Conservation (phyloP, 1,139 yeast genomes). For the Debaryomycetaceae sp. region DNA sequence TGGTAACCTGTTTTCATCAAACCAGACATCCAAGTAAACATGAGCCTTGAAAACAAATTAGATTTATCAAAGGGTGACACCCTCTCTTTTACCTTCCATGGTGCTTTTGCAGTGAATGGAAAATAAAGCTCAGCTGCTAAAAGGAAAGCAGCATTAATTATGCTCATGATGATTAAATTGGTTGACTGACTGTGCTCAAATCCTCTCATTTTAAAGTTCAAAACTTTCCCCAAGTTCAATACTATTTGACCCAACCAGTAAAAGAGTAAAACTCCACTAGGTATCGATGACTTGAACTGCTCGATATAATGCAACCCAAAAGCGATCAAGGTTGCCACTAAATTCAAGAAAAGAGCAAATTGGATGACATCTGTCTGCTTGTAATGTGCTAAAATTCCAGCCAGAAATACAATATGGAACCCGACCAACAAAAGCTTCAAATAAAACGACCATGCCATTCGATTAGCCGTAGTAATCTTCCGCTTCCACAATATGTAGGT, state of each 20-base stretch:
- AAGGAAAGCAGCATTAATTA: conserved; percentile 49
- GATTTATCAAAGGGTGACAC: conserved; percentile 72
- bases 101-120: conserved; percentile 41
- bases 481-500: conserved; percentile 32
- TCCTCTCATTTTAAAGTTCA: conserved; percentile 50
- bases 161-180: conserved; percentile 44
- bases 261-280: conserved; percentile 67
- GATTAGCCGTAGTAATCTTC: conserved; percentile 29
- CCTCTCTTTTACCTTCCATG: conserved; percentile 39
- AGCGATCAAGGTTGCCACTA: conserved; percentile 48
- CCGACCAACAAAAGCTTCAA: conserved; percentile 40
- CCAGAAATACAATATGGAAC: conserved; percentile 37
- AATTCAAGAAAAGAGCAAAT: conserved; percentile 37
- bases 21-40: conserved; percentile 91
- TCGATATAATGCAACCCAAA: conserved; percentile 67
- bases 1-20: conserved; percentile 83
- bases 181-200: conserved; percentile 29
- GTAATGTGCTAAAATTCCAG: conserved; percentile 19
- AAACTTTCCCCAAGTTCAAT: conserved; percentile 36
- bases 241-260: conserved; percentile 68
- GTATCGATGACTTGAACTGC: conserved; percentile 58
- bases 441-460: conserved; percentile 40
- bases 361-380: conserved; percentile 38
- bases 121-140: conserved; percentile 52
- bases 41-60: conserved; percentile 72